Base-by-base conservation (phyloP, 768 basidiomycete genomes). In the Pleurotus giganteus region DNA sequence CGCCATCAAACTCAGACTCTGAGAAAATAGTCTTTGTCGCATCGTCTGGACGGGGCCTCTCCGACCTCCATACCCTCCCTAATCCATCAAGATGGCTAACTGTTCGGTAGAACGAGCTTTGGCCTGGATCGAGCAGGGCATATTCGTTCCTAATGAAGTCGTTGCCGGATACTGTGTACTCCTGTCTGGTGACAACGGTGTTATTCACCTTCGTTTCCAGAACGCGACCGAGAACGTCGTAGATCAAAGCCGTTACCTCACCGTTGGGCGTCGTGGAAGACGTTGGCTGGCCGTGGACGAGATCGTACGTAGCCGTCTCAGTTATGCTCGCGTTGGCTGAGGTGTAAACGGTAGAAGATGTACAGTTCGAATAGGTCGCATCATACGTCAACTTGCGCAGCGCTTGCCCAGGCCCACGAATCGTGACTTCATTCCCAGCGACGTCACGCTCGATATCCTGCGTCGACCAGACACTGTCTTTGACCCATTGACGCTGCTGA, bases 21-120 rank as follows among this genome's bases (percentile, higher is more conserved):
- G 49, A 50, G 49, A 34, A 26, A 2, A 50, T 50, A 24, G 5
- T 37, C 9, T 13, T n/a, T 6, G 4, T 50, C 13, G 32, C 17
- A 37, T 50, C 32, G 36, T 50, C 49, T 3, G 34, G 34, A 13
- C 32, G n/a, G n/a, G 49, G 49, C n/a, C 32, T 23, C 11, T 50
- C 49, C 15, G 32, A 23, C 31, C 24, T 50, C 49, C 49, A 50
- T 9, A 24, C 23, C n/a, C 49, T n/a, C 3, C 26, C 19, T 12
- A 50, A 36, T 21, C 49, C 49, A 36, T 50, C 49, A 32, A 50
- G 34, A 15, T 50, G 49, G 27, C 49, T 50, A 28, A 36, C 32
- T 15, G 49, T 50, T 7, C 21, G 29, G 34, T 50, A 50, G 8
- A 32, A 37, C 4, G 49, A 12, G 19, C 5, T 50, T 37, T 50